Conservation (phyloP, 2,329 filamentous ascomycete genomes). For the Cordyceps sp. region DNA sequence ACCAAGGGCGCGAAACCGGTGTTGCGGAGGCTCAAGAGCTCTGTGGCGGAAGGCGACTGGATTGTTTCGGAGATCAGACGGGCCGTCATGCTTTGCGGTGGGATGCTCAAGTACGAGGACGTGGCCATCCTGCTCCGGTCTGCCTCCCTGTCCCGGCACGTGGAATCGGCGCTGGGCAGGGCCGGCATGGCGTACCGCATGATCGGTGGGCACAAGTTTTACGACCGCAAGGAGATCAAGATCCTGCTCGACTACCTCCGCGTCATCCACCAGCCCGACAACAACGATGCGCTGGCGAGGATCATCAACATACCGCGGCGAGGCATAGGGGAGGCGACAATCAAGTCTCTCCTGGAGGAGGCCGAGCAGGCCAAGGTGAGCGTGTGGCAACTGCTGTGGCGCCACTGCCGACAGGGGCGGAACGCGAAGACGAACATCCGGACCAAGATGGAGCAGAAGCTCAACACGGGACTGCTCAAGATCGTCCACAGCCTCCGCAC, state of each 20-base stretch:
- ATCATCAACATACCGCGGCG: constrained; percentile 75
- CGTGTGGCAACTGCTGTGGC: constrained; percentile 57
- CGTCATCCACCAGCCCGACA: constrained; percentile 67
- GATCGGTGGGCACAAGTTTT: constrained; percentile 82
- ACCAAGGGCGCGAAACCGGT: constrained; percentile 65
- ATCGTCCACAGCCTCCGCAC: constrained; percentile 18
- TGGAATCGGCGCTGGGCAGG: constrained; percentile 68
- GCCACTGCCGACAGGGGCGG: constrained; percentile 33
- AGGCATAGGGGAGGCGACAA: constrained; percentile 63
- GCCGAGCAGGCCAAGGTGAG: constrained; percentile 53
- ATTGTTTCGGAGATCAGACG: constrained; percentile 72
- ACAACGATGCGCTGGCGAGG: constrained; percentile 70
- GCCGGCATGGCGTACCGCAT: constrained; percentile 78
- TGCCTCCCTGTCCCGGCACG: constrained; percentile 64
- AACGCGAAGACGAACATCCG: constrained; percentile 30
- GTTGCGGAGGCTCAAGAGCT: constrained; percentile 54
- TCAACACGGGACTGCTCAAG: constrained; percentile 32
- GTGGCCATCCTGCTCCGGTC: constrained; percentile 80
- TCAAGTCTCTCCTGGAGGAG: constrained; percentile 59
- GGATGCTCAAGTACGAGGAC: constrained; percentile 57
- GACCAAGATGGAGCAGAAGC: constrained; percentile 32
- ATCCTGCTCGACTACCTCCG: constrained; percentile 75
- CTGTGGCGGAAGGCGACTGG: constrained; percentile 69
- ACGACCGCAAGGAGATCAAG: constrained; percentile 81
- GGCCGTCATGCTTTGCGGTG: constrained; percentile 51